These are phyloP conservation scores for Gaeumannomyces tritici DNA, from an alignment of 2,329 filamentous ascomycete genomes.

Conservation along the genomic window DNA sequence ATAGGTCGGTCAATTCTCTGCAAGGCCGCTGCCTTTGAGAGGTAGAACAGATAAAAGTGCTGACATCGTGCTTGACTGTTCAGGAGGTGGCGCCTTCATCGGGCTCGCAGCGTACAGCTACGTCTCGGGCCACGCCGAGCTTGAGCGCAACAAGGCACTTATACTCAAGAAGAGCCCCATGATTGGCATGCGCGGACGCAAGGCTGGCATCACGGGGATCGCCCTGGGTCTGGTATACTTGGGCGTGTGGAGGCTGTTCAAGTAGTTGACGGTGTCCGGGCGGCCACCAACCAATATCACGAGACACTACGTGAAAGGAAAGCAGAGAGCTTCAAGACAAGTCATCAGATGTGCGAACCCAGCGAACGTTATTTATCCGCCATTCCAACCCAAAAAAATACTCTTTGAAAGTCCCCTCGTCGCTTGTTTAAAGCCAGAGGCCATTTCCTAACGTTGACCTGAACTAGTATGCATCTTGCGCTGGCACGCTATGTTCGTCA, in stretches of 20 bases:
- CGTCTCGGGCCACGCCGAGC: slow-evolving; percentile 61
- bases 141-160: slow-evolving; percentile 53
- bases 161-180: slow-evolving; percentile 61
- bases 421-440: too few relatives aligned
- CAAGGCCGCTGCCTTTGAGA: background rate
- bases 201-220: slow-evolving; percentile 56
- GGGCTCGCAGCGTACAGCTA: slow-evolving; percentile 72
- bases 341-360: too few relatives aligned
- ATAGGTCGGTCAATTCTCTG: slow-evolving; percentile 45
- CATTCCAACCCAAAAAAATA: too few relatives aligned
- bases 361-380: too few relatives aligned
- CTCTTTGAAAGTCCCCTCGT: too few relatives aligned
- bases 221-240: slow-evolving; percentile 59
- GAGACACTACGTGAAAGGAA: background rate
- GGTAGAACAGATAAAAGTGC: background rate
- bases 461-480: too few relatives aligned
- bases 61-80: background rate
- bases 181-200: slow-evolving; percentile 64
- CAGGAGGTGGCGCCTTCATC: slow-evolving; percentile 67
- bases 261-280: background rate
- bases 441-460: too few relatives aligned
- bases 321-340: too few relatives aligned
- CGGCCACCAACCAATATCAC: background rate
- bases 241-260: slow-evolving; percentile 59
- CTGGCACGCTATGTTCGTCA: too few relatives aligned